Base-by-base conservation (phyloP, 192 early-diverging fungal genomes). In the Geranomyces variabilis region DNA sequence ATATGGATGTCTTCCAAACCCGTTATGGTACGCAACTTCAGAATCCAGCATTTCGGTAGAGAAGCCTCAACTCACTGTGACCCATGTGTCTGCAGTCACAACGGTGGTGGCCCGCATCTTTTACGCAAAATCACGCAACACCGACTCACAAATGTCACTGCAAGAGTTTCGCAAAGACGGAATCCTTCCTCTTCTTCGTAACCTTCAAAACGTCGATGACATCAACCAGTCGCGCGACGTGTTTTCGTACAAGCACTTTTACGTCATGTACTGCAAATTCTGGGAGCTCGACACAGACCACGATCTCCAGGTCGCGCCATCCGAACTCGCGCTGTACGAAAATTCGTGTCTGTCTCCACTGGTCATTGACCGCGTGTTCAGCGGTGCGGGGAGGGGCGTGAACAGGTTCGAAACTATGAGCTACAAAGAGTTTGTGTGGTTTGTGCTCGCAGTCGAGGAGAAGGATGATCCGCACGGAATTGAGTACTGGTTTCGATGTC, bases 241-340 rank as follows among this genome's bases (percentile, higher is more conserved):
- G 46, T 96, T 98, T 70, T 96, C 94, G 7, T 98, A 98, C 82
- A 94, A 95, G 77, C 96, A 98, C 73, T 98, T 96, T 72, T 98
- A 98, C 75, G 96, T 98, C 24, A 86, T 98, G 1, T 98, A 96
- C 74, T 96, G 94, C 85, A 96, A 93, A 77, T 98, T 98, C 77
- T 98, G 93, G 91, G 93, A 93, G 71, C 81, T 96, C 56, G 96
- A 98, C 80, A 77, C 84, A 26, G 93, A 96, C 75, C 94, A 94
- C 63, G 92, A 96, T 73, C 83, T 93, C 65, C 75, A 92, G 36
- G 84, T 96, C 51, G 83, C 88, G 48, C 82, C 86, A 36, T 72
- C 82, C 30, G 90, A 92, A 60, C 78, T 98, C 60, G 44, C 83
- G 9, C 77, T 83, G 56, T 98, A 96, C 80, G 91, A 91, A 65